These are phyloP conservation scores for Globisporangium apiculatum DNA, from an alignment of 352 stramenopile species.

Conservation along the genomic window DNA sequence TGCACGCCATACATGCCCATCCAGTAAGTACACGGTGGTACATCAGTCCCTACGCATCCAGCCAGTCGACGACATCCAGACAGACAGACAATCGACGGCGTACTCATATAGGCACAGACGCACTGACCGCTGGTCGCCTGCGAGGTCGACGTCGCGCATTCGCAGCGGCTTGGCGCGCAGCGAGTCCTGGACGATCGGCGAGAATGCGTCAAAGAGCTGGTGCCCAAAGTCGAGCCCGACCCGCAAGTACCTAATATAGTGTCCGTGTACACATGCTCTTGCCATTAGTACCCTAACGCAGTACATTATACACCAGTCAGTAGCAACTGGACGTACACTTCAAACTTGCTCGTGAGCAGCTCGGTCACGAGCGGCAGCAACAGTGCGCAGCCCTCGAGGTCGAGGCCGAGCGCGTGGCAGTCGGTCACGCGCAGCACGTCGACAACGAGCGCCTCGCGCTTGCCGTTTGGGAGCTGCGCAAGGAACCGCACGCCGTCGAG, in stretches of 20 bases:
- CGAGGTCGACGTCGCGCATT: constrained; percentile 58
- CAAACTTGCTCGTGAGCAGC: constrained; percentile 57
- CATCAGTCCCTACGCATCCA: not conserved
- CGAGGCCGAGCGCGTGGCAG: constrained; percentile 48
- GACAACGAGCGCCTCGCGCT: constrained; percentile 62
- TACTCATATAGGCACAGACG: not conserved
- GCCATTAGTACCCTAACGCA: not conserved
- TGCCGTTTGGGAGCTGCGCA: constrained; percentile 50
- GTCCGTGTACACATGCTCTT: not conserved
- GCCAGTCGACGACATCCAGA: no score
- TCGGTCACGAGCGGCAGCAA: constrained; percentile 76
- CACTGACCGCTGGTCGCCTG: constrained; percentile 59
- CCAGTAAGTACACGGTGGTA: not conserved
- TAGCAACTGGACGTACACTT: constrained; percentile 27
- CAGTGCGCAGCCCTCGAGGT: constrained; percentile 66
- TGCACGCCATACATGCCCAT: constrained; percentile 5
- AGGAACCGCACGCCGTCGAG: constrained; percentile 70
- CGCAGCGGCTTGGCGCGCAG: constrained; percentile 40
- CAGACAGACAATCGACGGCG: not conserved
- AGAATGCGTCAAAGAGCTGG: constrained; percentile 69
- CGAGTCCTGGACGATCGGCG: constrained; percentile 59
- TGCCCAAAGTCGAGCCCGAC: constrained; percentile 51
- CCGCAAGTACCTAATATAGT: constrained; percentile 35
- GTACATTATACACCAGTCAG: not conserved
- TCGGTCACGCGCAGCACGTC: constrained; percentile 66